These are phyloP conservation scores for Allium sativum DNA, from an alignment of 106 monocot genomes.

Conservation along the genomic window DNA sequence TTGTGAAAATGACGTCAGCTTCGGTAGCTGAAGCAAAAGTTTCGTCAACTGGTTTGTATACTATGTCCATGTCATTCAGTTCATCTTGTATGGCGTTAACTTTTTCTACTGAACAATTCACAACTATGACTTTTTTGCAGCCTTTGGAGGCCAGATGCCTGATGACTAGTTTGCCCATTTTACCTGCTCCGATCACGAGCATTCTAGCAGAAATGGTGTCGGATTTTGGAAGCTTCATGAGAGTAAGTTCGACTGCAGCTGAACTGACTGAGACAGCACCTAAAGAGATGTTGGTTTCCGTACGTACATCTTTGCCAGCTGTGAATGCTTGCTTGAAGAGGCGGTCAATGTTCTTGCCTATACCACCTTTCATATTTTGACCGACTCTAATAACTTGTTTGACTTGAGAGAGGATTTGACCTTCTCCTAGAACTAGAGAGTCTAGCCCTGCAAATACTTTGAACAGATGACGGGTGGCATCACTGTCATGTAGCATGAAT, in stretches of 20 bases:
- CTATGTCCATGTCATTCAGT: conserved; percentile 66
- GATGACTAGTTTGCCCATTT: conserved; percentile 99
- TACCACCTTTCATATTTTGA: conserved; percentile 48
- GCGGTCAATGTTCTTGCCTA: conserved; percentile 89
- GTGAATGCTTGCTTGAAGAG: conserved; percentile 94
- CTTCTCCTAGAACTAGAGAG: conserved; percentile 93
- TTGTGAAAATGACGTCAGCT: conserved; percentile 90
- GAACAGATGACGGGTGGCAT: conserved; percentile 86
- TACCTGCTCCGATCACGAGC: conserved; percentile 89
- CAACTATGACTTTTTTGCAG: conserved; percentile 69
- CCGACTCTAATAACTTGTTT: conserved; percentile 86
- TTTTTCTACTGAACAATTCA: conserved; percentile 67
- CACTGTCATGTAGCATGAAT: conserved; percentile 82
- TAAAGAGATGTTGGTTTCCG: conserved; percentile 86
- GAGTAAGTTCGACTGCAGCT: conserved; percentile 88
- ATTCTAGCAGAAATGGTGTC: conserved; percentile 49
- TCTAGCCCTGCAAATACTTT: conserved; percentile 92
- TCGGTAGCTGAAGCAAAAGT: conserved; percentile 66
- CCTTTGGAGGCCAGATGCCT: conserved; percentile 90
- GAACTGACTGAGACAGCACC: conserved; percentile 99
- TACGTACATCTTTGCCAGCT: conserved; percentile 74
- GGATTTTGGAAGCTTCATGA: conserved; percentile 76
- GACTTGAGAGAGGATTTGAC: conserved; percentile 94
- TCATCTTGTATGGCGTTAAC: conserved; percentile 75
- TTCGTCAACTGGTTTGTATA: conserved; percentile 73